Conservation (phyloP, 371 early-diverging fungal species). For the Phascolomyces articulosus region DNA sequence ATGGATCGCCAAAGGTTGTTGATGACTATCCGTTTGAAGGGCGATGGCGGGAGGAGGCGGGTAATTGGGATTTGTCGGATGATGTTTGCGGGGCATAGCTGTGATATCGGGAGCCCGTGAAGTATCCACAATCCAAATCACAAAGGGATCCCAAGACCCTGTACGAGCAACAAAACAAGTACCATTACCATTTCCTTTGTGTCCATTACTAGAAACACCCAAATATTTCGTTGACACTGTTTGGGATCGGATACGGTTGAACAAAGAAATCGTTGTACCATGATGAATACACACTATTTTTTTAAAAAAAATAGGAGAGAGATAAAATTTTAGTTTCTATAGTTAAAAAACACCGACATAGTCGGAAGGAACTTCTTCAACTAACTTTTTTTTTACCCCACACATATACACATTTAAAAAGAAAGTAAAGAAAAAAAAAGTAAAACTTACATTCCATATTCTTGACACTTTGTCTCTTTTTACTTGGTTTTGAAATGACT, state of each 20-base stretch:
- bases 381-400: neutral
- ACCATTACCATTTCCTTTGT: slow-evolving; percentile 38
- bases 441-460: slow-evolving; percentile 73
- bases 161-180: slow-evolving; percentile 83
- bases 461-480: slow-evolving; percentile 83
- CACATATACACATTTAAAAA: neutral
- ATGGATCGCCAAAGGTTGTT: slow-evolving; percentile 72
- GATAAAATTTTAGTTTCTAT: neutral
- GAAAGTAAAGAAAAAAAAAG: neutral
- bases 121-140: slow-evolving; percentile 85
- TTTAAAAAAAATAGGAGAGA: too few species aligned
- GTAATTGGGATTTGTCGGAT: slow-evolving; percentile 59
- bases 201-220: slow-evolving; percentile 56
- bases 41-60: slow-evolving; percentile 82
- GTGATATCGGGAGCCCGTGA: slow-evolving; percentile 45
- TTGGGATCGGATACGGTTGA: slow-evolving; percentile 86
- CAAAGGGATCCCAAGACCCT: slow-evolving; percentile 85
- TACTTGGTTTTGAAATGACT: slow-evolving; percentile 88
- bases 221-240: slow-evolving; percentile 88
- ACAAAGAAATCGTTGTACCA: slow-evolving; percentile 80
- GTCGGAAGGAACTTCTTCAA: neutral
- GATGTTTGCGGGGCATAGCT: slow-evolving; percentile 39
- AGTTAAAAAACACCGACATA: slow-evolving; percentile 7
- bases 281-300: slow-evolving; percentile 79
- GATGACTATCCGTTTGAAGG: slow-evolving; percentile 41